These are phyloP conservation scores for Citrullus amarus DNA, from an alignment of 306 rosid genomes.

Conservation along the genomic window DNA sequence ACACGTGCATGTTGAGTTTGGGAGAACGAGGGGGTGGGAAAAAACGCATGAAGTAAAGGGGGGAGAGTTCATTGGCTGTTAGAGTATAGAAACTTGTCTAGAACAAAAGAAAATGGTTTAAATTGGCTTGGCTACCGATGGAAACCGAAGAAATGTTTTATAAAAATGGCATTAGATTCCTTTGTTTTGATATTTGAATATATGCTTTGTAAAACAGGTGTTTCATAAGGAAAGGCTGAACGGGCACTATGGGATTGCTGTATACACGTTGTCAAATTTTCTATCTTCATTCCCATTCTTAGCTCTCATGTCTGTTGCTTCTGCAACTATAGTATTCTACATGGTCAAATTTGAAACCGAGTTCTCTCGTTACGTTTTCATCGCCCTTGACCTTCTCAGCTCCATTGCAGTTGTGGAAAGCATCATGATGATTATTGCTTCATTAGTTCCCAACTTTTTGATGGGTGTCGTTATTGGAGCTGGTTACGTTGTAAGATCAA, in stretches of 20 bases:
- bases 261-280: conserved; percentile 61
- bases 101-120: too few species aligned
- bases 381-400: conserved; percentile 46
- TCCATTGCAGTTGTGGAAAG: conserved; percentile 77
- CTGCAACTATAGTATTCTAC: conserved; percentile 47
- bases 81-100: too few species aligned
- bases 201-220: conserved; percentile 30
- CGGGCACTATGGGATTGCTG: conserved; percentile 64
- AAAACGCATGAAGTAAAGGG: too few species aligned
- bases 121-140: not conserved
- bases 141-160: not conserved
- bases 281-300: conserved; percentile 77
- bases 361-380: conserved; percentile 32
- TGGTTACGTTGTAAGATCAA: conserved; percentile 57
- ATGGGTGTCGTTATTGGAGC: conserved; percentile 86
- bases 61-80: too few species aligned
- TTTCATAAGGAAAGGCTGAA: conserved; percentile 61
- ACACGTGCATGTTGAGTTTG: too few species aligned
- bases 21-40: too few species aligned
- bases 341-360: conserved; percentile 69
- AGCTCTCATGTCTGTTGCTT: conserved; percentile 54
- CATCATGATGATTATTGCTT: conserved; percentile 82
- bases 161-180: not conserved
- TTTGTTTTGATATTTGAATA: not conserved
- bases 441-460: conserved; percentile 82